Percentiles rank a stretch among this genome's conserved stretches.
Evolutionary conservation across 1,139 yeast genomes (phyloP).

Genomic region (Yamadazyma sp.): DNA sequence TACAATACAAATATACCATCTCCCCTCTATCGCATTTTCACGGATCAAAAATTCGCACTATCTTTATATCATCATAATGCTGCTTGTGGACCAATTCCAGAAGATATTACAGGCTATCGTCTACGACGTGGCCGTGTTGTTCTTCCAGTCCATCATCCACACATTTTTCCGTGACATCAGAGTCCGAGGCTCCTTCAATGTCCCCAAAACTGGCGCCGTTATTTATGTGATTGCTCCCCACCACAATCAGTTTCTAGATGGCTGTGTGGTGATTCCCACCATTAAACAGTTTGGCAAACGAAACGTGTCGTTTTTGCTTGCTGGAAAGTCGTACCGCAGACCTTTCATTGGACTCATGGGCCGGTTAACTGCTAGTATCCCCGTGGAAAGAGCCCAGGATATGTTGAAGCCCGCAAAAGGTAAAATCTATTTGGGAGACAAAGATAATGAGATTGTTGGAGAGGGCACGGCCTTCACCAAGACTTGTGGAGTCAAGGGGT

Average conservation of each 20-base stretch:
- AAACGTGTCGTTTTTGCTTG: slow-evolving; percentile 57
- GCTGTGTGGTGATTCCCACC: slow-evolving; percentile 40
- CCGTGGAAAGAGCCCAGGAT: slow-evolving; percentile 76
- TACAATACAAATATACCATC: neutral
- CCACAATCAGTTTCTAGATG: slow-evolving; percentile 48
- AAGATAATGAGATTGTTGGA: slow-evolving; percentile 38
- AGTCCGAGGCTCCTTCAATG: slow-evolving; percentile 39
- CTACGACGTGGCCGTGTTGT: slow-evolving; percentile 36
- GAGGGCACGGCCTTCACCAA: slow-evolving; percentile 48
- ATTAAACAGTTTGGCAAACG: slow-evolving; percentile 40
- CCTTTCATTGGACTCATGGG: slow-evolving; percentile 58
- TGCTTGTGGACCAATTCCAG: slow-evolving; percentile 1
- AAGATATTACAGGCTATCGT: slow-evolving; percentile 13
- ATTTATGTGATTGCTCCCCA: slow-evolving; percentile 50
- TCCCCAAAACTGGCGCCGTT: slow-evolving; percentile 41
- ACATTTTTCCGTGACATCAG: slow-evolving; percentile 46
- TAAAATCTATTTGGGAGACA: slow-evolving; percentile 32
- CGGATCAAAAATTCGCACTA: neutral
- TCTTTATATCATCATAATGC: neutral
- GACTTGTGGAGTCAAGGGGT: slow-evolving; percentile 50
- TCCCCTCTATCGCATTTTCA: neutral
- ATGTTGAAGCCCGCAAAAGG: slow-evolving; percentile 49
- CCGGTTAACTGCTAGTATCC: slow-evolving; percentile 59
- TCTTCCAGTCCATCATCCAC: slow-evolving; percentile 38
- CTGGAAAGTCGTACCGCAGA: slow-evolving; percentile 59